Base-by-base conservation (phyloP, 805 yeast genomes). In the Candida loeiensis region DNA sequence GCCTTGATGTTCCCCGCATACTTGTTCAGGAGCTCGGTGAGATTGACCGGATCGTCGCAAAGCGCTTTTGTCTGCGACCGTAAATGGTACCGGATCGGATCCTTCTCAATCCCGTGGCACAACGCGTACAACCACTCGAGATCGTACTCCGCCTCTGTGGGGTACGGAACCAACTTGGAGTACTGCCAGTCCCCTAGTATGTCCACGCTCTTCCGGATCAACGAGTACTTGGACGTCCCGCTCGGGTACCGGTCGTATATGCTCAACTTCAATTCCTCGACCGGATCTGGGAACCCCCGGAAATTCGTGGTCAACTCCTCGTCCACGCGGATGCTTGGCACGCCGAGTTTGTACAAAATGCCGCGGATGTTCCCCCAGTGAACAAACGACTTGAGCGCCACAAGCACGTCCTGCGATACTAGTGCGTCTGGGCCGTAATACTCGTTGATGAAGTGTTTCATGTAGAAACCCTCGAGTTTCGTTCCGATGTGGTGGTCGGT, bases 331-430 rank as follows among this genome's bases (percentile, higher is more conserved):
- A 76, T 45, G 31, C 53, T 60, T 34, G 66, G 73, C 30, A 59
- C 66, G 6, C 63, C 69, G 36, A 76, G 49, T 44, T 63, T 64
- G 47, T 65, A 58, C 25, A 76, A 50, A 12, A 74, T 58, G 3
- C 79, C 78, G 44, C 68, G 66, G 37, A 71, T 74, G 40, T 73
- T 69, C 19, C 76, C 74, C 80, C 80, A 76, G 53, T 76, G 79
- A 14, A 70, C 72, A 46, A 76, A 74, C 24, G 76, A 70, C 43
- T 76, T 66, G 22, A 76, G 53, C 0, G 79, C 75, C 21, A 66
- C 61, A 43, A 71, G 66, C 21, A 74, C 71, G 30, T 66, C 73
- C 0, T 56, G 59, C 34, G 72, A 65, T 6, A 53, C 54, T 19
- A 74, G 45, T 0, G 69, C 65, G 3, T 59, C 69, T 4, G 47